Evolutionary conservation across 495 filamentous ascomycete species (phyloP), one percentile per base, ranked within the genome.

Genomic region (Aspergillus bertholletiae): DNA sequence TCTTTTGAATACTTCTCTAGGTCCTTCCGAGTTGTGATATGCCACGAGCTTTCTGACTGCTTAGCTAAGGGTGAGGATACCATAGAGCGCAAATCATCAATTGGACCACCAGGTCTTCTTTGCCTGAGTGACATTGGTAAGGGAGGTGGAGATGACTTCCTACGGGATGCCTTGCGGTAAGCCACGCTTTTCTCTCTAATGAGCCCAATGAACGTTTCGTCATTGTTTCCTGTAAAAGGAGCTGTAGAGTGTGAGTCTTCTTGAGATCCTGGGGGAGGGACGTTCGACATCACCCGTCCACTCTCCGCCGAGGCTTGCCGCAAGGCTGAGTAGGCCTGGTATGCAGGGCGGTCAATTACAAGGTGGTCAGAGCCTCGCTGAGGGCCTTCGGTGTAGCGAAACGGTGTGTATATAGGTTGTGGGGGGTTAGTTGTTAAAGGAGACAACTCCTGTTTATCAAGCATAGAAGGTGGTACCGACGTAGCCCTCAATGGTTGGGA

Each of bases 371-470:
- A 76, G 46, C 74, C 73, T 51, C 74, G 62, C 53, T 78, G 74
- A 26, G 74, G 75, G 7, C 74, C 77, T 56, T 81, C 76, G 0
- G 65, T 73, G 46, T 78, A 78, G 35, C 70, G 70, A 46, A 77
- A 76, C 8, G 76, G 73, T 0, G 70, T 76, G 49, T 80, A 79
- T 30, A 75, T 73, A 15, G 75, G 72, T 28, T 70, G 70, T 6
- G 75, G 75, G 30, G 75, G 73, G 39, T 74, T 73, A 3, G 65
- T 68, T 1, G 58, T 55, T 7, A 75, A 49, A 35, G 74, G 74
- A 23, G 66, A 63, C 9, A 74, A 53, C 1, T 22, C 51, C 22
- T 67, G 59, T 37, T 59, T 60, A 17, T 61, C 55, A 26, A 67
- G 60, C 15, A 64, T 53, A 11, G 56, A 54, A 15, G 65, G 52